A percentile compares a stretch with the other conserved stretches of the same genome.
These are phyloP conservation scores for Phytophthora podocarpi DNA, from an alignment of 352 stramenopile genomes.

Conservation along the genomic window DNA sequence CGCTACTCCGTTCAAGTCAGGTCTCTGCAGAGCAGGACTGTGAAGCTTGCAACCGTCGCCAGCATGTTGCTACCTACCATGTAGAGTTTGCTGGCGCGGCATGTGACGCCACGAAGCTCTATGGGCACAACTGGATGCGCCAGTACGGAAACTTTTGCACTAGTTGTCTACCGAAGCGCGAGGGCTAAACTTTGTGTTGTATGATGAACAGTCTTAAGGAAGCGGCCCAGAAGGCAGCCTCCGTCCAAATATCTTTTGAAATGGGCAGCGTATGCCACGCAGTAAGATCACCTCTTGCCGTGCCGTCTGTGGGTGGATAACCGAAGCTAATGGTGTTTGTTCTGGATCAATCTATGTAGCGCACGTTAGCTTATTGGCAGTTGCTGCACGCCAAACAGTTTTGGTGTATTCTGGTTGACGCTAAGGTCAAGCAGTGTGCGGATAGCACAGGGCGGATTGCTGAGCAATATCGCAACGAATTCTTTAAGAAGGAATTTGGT, in stretches of 20 bases:
- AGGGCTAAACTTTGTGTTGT: slow-evolving; percentile 1
- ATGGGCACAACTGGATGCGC: slow-evolving; percentile 68
- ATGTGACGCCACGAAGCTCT: slow-evolving; percentile 71
- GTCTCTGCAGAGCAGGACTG: slow-evolving; percentile 53
- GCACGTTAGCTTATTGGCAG: slow-evolving; percentile 79
- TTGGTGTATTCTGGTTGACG: slow-evolving; percentile 75
- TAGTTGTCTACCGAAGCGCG: not conserved
- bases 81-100: slow-evolving; percentile 64
- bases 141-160: slow-evolving; percentile 39
- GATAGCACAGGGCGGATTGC: slow-evolving; percentile 55
- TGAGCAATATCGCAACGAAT: slow-evolving; percentile 40
- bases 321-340: not conserved
- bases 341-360: slow-evolving; percentile 36
- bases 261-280: slow-evolving; percentile 83
- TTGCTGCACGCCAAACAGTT: slow-evolving; percentile 84
- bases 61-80: slow-evolving; percentile 65
- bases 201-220: slow-evolving; percentile 42
- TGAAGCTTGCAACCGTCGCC: slow-evolving; percentile 73
- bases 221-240: slow-evolving; percentile 32
- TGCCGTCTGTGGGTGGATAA: not conserved
- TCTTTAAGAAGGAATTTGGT: slow-evolving; percentile 74
- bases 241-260: slow-evolving; percentile 51
- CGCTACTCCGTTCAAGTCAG: slow-evolving; percentile 41
- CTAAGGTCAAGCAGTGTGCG: slow-evolving; percentile 49
- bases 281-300: slow-evolving; percentile 39